Evolutionary conservation across 139 green algal species (phyloP), one percentile per base, ranked within the genome.

Genomic region (Edaphochlamys debaryana): DNA sequence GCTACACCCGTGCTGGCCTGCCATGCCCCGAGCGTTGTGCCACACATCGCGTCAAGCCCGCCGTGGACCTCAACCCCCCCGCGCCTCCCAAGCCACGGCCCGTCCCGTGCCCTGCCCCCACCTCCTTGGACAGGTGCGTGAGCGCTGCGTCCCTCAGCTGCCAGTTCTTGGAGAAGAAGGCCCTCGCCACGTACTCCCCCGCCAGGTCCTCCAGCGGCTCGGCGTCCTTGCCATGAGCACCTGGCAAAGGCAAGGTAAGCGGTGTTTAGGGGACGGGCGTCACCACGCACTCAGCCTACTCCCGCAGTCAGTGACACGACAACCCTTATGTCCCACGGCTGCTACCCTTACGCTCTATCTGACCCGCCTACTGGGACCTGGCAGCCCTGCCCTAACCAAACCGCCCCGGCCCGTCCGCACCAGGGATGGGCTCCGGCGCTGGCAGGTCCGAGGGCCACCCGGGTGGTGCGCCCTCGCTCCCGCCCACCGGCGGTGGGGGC

Each of bases 111-210:
- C n/a, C n/a, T n/a, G n/a, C n/a, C n/a, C 83, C 0, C 42, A 58
- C 69, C 62, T 71, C 36, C 34, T 72, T 80, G 4, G 48, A 8
- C 0, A 86, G 34, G 62, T 58, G 92, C 32, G 36, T 72, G 30
- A 84, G 70, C 2, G 91, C 94, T 8, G 94, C 95, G n/a, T 98
- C 95, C 4, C 96, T 83, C 74, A 98, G 92, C 90, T 98, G 92
- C 96, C 95, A 98, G 72, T 91, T 94, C 41, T 92, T 91, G 77
- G 85, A 93, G 90, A 91, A 96, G 41, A 94, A 79, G 50, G 90
- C 92, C 20, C 89, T 87, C 19, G 90, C 92, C 6, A 92, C 77
- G 82, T 95, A 97, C 76, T 96, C 93, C 1, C 94, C 95, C 13
- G 93, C 82, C 41, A 96, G 32, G 1, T 94, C 90, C 58, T 90